A percentile compares a stretch with the other conserved stretches of the same genome.
Evolutionary conservation across 2,329 filamentous ascomycete genomes (phyloP).

Genomic region (Cercospora sesami): DNA sequence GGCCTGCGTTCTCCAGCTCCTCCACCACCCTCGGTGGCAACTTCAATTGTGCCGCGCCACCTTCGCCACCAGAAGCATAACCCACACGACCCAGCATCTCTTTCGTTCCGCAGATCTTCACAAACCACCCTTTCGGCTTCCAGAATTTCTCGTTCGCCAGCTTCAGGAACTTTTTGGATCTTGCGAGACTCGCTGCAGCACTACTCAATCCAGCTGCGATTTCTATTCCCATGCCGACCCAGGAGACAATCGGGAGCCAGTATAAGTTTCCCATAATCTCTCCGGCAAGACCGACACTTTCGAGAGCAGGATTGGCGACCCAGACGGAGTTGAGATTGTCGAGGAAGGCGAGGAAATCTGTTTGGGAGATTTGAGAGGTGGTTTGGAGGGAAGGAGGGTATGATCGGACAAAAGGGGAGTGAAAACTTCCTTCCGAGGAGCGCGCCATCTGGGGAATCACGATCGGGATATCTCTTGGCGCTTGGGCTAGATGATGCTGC

Average conservation of each 20-base stretch:
- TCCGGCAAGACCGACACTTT: slow-evolving; percentile 29
- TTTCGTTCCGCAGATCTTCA: slow-evolving; percentile 7
- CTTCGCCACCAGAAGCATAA: not conserved
- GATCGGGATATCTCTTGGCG: not conserved
- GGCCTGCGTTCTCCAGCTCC: not conserved
- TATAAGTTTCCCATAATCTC: slow-evolving; percentile 27
- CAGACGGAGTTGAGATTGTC: slow-evolving; percentile 36
- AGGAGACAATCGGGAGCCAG: slow-evolving; percentile 28
- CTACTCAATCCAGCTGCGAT: slow-evolving; percentile 19
- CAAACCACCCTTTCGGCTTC: slow-evolving; percentile 11
- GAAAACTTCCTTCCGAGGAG: not conserved
- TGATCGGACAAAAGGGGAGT: not conserved
- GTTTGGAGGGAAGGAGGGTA: not conserved
- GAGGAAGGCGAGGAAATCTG: slow-evolving; percentile 35
- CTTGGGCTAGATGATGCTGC: not conserved
- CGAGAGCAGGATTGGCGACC: slow-evolving; percentile 33
- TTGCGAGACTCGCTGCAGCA: slow-evolving; percentile 12
- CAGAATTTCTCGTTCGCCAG: slow-evolving; percentile 14
- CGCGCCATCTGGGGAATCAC: not conserved
- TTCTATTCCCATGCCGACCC: slow-evolving; percentile 28
- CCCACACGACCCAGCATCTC: slow-evolving; percentile 19
- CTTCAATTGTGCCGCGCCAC: not conserved
- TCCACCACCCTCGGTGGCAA: not conserved
- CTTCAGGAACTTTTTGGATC: slow-evolving; percentile 17
- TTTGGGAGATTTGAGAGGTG: slow-evolving; percentile 2